Evolutionary conservation across 1,284 basidiomycete species (phyloP).

Genomic region (Hemileia vastatrix): DNA sequence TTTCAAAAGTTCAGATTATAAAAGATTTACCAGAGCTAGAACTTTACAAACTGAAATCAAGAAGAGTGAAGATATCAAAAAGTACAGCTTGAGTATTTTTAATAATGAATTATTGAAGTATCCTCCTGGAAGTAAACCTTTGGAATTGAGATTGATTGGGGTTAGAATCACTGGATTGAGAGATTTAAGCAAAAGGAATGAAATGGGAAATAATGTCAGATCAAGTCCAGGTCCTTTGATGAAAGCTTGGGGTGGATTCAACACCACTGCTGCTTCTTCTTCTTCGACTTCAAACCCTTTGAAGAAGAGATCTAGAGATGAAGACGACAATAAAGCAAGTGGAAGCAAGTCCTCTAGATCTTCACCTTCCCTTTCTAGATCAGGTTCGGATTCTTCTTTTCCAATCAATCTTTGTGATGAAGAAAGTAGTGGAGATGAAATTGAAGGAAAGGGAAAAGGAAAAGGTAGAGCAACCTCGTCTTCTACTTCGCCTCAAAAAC

Average conservation of each 20-base stretch:
- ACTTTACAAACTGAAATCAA: too few species aligned
- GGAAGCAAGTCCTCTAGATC: not conserved
- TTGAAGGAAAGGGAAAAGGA: too few species aligned
- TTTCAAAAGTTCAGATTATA: too few species aligned
- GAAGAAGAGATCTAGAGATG: not conserved
- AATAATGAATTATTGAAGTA: too few species aligned
- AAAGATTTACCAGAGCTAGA: too few species aligned
- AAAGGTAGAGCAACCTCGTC: not conserved
- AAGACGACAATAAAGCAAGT: not conserved
- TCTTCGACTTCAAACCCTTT: not conserved
- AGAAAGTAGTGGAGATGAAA: not conserved
- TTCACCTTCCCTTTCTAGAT: not conserved
- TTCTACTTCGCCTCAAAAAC: not conserved
- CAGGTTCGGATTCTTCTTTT: not conserved
- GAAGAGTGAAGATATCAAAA: too few species aligned
- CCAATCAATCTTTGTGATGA: not conserved
- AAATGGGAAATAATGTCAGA: not conserved
- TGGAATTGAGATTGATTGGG: conserved; percentile 38
- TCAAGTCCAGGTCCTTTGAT: not conserved
- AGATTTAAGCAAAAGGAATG: conserved; percentile 22
- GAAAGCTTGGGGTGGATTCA: not conserved
- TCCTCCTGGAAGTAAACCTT: too few species aligned
- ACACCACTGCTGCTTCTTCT: not conserved
- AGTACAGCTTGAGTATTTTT: too few species aligned
- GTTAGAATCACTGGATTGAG: conserved; percentile 33